These are phyloP conservation scores for Trichoderma erinaceum DNA, from an alignment of 495 filamentous ascomycete species.

Conservation along the genomic window DNA sequence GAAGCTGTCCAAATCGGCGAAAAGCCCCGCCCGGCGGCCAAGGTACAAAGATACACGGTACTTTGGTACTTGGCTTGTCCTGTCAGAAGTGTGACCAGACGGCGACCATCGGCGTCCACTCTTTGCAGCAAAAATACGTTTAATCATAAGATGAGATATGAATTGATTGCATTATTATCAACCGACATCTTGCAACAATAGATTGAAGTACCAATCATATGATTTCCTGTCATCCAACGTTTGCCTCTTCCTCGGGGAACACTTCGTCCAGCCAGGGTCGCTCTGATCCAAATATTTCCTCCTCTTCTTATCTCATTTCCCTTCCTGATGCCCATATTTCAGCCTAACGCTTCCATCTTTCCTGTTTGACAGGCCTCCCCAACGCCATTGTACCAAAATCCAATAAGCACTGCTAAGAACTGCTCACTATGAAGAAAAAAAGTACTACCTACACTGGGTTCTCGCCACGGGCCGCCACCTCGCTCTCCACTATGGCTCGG, in stretches of 20 bases:
- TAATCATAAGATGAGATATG: too few species aligned
- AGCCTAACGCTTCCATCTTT: not conserved
- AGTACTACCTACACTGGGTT: not conserved
- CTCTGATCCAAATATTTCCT: not conserved
- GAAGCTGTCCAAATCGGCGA: constrained; percentile 4
- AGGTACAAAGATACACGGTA: not conserved
- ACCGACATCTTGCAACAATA: too few species aligned
- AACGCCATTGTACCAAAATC: not conserved
- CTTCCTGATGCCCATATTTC: not conserved
- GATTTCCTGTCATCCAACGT: too few species aligned
- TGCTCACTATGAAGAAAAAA: not conserved
- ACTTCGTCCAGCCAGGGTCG: not conserved
- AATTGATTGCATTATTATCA: too few species aligned
- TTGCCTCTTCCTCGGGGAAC: not conserved
- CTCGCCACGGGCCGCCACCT: constrained; percentile 22
- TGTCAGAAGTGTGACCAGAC: not conserved
- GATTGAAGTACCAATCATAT: too few species aligned
- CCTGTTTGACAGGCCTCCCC: not conserved
- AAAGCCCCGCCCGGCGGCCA: not conserved
- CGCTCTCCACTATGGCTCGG: constrained; percentile 51
- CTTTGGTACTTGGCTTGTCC: not conserved
- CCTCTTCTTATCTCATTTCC: not conserved
- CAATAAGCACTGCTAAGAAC: not conserved
- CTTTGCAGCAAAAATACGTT: too few species aligned
- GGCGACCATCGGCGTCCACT: not conserved